Conservation (phyloP, 2,329 filamentous ascomycete species). For the Blastomyces gilchristii region DNA sequence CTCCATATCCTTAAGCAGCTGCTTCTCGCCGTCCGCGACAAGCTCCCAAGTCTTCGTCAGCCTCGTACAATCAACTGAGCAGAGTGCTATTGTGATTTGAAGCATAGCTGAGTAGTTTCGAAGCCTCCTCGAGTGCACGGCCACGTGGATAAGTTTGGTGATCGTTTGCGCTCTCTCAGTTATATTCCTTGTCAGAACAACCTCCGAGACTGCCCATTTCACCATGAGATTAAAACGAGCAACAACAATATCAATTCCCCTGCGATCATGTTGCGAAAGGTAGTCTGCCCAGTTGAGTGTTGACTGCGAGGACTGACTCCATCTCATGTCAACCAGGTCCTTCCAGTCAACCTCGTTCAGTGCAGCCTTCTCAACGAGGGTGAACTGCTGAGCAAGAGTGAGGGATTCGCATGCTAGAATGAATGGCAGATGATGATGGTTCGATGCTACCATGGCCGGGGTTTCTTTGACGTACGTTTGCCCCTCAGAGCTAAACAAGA, state of each 20-base stretch:
- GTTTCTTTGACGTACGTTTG: constrained; percentile 9
- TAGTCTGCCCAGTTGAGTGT: constrained; percentile 54
- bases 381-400: constrained; percentile 52
- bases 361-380: constrained; percentile 55
- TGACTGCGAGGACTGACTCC: constrained; percentile 46
- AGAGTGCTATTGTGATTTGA: constrained; percentile 53
- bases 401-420: constrained; percentile 53
- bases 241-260: constrained; percentile 54
- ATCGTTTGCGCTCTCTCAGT: constrained; percentile 51
- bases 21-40: constrained; percentile 45
- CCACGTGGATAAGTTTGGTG: constrained; percentile 54
- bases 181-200: constrained; percentile 48
- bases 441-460: constrained; percentile 4
- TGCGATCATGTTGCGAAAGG: constrained; percentile 43
- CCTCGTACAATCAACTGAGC: constrained; percentile 49
- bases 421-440: constrained; percentile 47
- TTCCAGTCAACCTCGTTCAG: constrained; percentile 58
- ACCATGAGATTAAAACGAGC: constrained; percentile 57
- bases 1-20: constrained; percentile 49
- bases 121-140: constrained; percentile 46
- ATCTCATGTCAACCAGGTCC: constrained; percentile 54
- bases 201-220: constrained; percentile 56
- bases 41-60: constrained; percentile 50
- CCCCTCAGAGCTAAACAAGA: constrained; percentile 26
- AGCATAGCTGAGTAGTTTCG: constrained; percentile 59